phyloP scores from a whole-genome alignment of 2,329 filamentous ascomycete genomes.

The Aaosphaeria arxii region DNA sequence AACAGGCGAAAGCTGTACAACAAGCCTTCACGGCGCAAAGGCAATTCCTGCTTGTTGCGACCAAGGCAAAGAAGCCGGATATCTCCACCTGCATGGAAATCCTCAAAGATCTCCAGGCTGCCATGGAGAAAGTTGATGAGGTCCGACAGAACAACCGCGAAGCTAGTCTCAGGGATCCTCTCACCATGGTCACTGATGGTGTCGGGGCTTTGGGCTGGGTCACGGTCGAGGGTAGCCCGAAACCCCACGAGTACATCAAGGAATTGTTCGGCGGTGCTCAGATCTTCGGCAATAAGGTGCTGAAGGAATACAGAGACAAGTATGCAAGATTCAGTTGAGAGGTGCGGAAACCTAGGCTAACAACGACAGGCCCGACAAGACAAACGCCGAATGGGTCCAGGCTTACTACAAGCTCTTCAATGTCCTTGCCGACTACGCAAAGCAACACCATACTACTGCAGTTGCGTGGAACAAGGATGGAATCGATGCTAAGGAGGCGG shows the following conservation, averaged over 20 bases:
- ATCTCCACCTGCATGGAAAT: constrained; percentile 70
- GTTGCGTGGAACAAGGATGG: constrained; percentile 84
- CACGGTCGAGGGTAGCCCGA: constrained; percentile 63
- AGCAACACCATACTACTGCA: constrained; percentile 75
- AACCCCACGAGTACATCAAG: constrained; percentile 80
- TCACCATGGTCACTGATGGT: constrained; percentile 85
- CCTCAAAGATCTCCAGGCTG: constrained; percentile 81
- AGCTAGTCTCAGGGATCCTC: constrained; percentile 72
- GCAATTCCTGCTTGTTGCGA: constrained; percentile 81
- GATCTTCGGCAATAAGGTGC: constrained; percentile 90
- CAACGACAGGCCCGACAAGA: constrained; percentile 58
- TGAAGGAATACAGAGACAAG: constrained; percentile 87
- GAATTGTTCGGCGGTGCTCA: constrained; percentile 81
- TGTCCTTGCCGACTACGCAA: constrained; percentile 77
- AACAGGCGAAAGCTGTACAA: constrained; percentile 54
- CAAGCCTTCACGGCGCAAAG: constrained; percentile 79
- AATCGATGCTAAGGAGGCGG: constrained; percentile 66
- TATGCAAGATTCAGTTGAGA: constrained; percentile 35
- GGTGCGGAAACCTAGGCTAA: constrained; percentile 10
- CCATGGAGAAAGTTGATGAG: constrained; percentile 73
- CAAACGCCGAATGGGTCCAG: constrained; percentile 83
- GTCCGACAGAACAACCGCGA: constrained; percentile 79
- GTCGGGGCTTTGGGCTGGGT: constrained; percentile 91
- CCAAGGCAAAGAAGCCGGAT: constrained; percentile 89
- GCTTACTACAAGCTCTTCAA: constrained; percentile 91